Evolutionary conservation across 2,329 filamentous ascomycete species (phyloP).

Genomic region (Daldinia sp.): DNA sequence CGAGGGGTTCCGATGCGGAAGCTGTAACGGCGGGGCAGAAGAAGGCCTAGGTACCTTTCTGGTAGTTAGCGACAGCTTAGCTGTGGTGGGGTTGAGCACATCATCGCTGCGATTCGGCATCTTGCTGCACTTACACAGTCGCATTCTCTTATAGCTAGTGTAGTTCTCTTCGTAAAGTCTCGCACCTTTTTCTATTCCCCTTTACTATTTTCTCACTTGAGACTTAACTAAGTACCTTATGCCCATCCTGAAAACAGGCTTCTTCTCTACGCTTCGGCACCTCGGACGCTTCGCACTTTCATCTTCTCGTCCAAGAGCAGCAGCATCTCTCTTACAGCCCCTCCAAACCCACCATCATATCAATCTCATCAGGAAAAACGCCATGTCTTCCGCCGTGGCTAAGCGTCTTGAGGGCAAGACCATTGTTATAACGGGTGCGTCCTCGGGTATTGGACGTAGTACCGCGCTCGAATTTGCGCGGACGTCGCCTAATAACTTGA

Average conservation of each 20-base stretch:
- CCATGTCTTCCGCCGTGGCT: conserved; percentile 70
- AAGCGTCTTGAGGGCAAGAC: conserved; percentile 95
- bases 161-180: background rate
- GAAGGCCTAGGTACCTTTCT: no score
- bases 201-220: background rate
- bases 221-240: conserved; percentile 27
- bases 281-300: conserved; percentile 13
- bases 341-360: background rate
- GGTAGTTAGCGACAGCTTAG: conserved; percentile 13
- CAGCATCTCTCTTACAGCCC: background rate
- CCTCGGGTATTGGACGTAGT: conserved; percentile 87
- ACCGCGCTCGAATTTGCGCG: conserved; percentile 93
- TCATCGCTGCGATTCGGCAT: conserved; percentile 38
- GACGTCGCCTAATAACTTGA: conserved; percentile 81
- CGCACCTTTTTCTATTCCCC: conserved; percentile 4
- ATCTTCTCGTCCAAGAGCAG: conserved; percentile 11
- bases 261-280: conserved; percentile 32
- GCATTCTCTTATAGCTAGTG: background rate
- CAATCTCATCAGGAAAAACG: conserved; percentile 43
- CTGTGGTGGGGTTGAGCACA: conserved; percentile 40
- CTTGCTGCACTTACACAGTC: background rate
- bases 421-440: conserved; percentile 90
- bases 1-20: conserved; percentile 37
- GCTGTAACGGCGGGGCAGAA: conserved; percentile 32
- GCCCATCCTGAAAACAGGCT: conserved; percentile 34